Base-by-base conservation (phyloP, 139 green algal species). In the Auxenochlorella protothecoides region DNA sequence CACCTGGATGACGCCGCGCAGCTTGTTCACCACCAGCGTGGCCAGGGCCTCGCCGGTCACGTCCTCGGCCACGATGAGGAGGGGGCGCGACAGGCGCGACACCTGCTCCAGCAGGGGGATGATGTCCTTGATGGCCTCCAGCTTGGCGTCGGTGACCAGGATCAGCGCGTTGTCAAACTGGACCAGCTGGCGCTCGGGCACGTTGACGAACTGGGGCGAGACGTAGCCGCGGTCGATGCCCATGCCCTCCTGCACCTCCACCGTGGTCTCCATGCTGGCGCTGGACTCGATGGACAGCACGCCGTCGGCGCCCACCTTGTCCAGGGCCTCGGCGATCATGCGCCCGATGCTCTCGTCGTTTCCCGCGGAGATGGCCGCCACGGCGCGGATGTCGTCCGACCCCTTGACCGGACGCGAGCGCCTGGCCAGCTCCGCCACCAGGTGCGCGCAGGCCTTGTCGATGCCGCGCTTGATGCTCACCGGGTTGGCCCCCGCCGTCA, bases 21-120 rank as follows among this genome's bases (percentile, higher is more conserved):
- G 83, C 88, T 98, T 98, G 90, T 99, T 99, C 2, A 99, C 94
- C 55, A 98, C 92, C 70, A 99, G 89, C 5, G 94, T 98, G 59
- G 94, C 94, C 65, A 99, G 85, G 7, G 93, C 93, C 85, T 98
- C 93, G 53, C 88, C 84, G 12, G 88, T 83, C 53, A 99, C 86
- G 70, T 99, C 94, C 85, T 99, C 94, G 3, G 94, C 90, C 63
- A 99, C 92, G 78, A 98, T 97, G 9, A 98, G 80, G 75, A 98
- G 84, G 11, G 92, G 89, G 51, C 78, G 78, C 74, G 92, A 93
- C 9, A 89, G 77, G 67, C 84, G 84, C 4, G 87, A 88, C 13
- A 83, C 78, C 76, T 89, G 76, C 81, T 96, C 90, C 59, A 96
- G 81, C 16, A 96, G 71, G 10, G 89, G 89, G 4, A 96, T 74